Evolutionary conservation across 2,329 filamentous ascomycete genomes (phyloP).

Genomic region (Pseudofabraea citricarpa): DNA sequence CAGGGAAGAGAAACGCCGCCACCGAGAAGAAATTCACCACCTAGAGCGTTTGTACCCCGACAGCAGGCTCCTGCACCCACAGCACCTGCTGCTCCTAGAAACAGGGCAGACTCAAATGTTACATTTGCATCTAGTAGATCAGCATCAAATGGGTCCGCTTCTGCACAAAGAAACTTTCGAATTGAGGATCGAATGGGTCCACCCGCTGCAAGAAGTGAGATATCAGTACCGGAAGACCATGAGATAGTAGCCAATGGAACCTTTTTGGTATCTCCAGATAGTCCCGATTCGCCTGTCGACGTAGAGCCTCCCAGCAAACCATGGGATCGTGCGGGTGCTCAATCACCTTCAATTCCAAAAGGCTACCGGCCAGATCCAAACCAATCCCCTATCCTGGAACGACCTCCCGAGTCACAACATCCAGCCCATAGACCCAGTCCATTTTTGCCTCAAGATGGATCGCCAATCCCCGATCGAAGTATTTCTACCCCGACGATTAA

Average conservation of each 20-base stretch:
- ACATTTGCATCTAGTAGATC: constrained; percentile 33
- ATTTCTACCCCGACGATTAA: constrained; percentile 1
- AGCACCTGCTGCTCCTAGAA: constrained; percentile 32
- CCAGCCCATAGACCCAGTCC: constrained; percentile 18
- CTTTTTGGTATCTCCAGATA: constrained; percentile 22
- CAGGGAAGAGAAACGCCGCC: constrained; percentile 63
- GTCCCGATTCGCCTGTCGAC: constrained; percentile 11
- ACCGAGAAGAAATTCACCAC: constrained; percentile 21
- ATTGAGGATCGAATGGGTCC: constrained; percentile 15
- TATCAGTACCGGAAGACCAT: constrained; percentile 13
- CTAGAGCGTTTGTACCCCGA: constrained; percentile 18
- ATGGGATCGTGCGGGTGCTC: constrained; percentile 4
- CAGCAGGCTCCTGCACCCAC: too few species aligned
- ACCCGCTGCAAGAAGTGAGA: constrained; percentile 8
- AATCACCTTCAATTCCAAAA: constrained; percentile 17
- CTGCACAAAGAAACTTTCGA: constrained; percentile 31
- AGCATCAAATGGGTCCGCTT: constrained; percentile 42
- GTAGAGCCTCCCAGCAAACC: constrained; percentile 5
- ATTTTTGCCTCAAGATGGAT: constrained; percentile 4
- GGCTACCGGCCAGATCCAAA: constrained; percentile 19
- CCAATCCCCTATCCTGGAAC: constrained; percentile 14
- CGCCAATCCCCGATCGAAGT: neutral
- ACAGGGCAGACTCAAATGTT: constrained; percentile 40
- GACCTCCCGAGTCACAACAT: constrained; percentile 25
- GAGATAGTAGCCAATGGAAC: constrained; percentile 11